Base-by-base conservation (phyloP, 768 basidiomycete species). In the Amanita fuliginea region DNA sequence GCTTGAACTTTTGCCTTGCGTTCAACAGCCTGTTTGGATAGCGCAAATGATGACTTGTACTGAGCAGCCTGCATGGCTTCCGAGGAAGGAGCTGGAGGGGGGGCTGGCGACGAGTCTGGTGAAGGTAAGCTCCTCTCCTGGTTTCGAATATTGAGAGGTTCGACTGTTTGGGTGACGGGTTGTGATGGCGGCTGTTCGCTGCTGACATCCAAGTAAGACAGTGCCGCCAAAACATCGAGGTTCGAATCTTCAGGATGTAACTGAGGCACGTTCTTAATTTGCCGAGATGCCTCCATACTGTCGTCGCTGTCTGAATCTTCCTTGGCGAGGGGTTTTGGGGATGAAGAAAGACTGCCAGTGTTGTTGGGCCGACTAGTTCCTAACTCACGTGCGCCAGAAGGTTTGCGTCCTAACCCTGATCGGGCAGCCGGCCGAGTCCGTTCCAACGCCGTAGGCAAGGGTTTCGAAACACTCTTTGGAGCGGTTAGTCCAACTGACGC, bases 21-120 rank as follows among this genome's bases (percentile, higher is more conserved):
- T 60, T 97, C 84, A 18, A 80, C 79, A 34, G 91, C 91, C 54
- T 83, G 80, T 58, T 78, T 86, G 14, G 86, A 88, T 1, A 83
- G 83, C 0, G 91, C 87, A 61, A 97, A 97, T 3, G 94, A 92
- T 0, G 92, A 94, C 47, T 80, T 81, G 67, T 76, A 86, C 47
- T 78, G 76, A 1, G 65, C 47, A 46, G 40, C 32, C 22, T 52
- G 44, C 32, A 42, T 51, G 30, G 55, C 26, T 21, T 56, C 56
- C 4, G 49, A 40, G 47, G 46, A 62, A 47, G 62, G 62, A 35
- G 55, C 56, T 24, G 59, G 53, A 10, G 60, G 56, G 28, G 57
- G 48, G n/a, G 53, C 16, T 14, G 49, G 26, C 35, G 46, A 50
- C 4, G 41, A 32, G 26, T 42, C 43, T 28, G 51, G 18, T 1